Percentiles rank a stretch among this genome's conserved stretches.
Conservation (phyloP, 257 asterid genomes). For the Euphrasia confusa region DNA sequence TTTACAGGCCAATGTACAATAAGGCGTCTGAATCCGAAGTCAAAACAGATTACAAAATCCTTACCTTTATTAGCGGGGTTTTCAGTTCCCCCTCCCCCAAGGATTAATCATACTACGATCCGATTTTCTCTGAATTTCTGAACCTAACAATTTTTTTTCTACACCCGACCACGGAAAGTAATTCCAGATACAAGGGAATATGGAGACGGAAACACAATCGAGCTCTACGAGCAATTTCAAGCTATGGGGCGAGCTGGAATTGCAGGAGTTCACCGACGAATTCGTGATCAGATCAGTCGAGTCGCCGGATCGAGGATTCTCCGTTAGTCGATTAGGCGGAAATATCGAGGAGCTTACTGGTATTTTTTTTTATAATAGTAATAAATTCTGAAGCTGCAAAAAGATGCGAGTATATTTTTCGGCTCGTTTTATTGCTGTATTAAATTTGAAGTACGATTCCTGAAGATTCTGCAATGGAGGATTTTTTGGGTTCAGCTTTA, state of each 20-base stretch:
- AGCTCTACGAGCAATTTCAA: constrained; percentile 39
- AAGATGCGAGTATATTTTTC: background rate
- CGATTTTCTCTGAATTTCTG: background rate
- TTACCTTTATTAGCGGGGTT: too few relatives aligned
- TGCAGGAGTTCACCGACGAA: constrained; percentile 58
- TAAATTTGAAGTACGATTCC: background rate
- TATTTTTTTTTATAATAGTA: background rate
- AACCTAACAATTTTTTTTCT: background rate
- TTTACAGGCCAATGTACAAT: background rate
- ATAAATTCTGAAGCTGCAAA: too few relatives aligned
- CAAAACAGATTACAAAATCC: background rate
- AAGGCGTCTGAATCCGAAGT: background rate
- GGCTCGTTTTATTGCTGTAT: background rate
- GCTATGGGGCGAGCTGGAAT: constrained; percentile 71
- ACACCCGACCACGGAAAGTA: background rate
- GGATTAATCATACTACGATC: background rate
- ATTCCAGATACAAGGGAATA: constrained; percentile 20
- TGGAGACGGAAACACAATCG: constrained; percentile 57
- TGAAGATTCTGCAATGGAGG: constrained; percentile 12
- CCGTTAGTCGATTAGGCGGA: constrained; percentile 62
- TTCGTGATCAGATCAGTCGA: constrained; percentile 58
- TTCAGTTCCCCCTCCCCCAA: background rate
- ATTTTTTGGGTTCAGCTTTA: constrained; percentile 15
- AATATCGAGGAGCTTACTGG: constrained; percentile 53
- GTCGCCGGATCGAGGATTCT: constrained; percentile 76